Conservation (phyloP, 2,329 filamentous ascomycete genomes). For the Kalmusia sp. region DNA sequence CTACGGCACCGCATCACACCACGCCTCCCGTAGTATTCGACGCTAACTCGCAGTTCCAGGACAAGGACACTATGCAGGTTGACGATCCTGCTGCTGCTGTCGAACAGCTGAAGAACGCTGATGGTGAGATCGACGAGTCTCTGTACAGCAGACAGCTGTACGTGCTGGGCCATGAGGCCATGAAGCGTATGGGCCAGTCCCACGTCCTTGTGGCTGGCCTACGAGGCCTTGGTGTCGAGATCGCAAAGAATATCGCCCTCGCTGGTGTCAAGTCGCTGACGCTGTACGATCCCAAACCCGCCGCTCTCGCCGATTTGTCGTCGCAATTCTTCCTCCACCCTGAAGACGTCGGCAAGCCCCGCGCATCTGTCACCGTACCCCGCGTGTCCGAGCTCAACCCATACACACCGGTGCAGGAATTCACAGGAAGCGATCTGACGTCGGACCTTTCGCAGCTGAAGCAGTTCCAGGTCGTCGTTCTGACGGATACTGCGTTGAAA, state of each 20-base stretch:
- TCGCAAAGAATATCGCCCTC: constrained; percentile 97
- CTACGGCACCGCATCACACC: constrained; percentile 15
- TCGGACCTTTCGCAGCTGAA: constrained; percentile 82
- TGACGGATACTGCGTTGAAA: constrained; percentile 82
- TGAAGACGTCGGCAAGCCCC: constrained; percentile 89
- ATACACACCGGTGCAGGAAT: constrained; percentile 89
- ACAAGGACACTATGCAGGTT: constrained; percentile 67
- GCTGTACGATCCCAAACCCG: constrained; percentile 86
- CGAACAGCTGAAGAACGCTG: constrained; percentile 63
- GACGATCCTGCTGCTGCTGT: constrained; percentile 65
- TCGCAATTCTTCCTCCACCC: constrained; percentile 95
- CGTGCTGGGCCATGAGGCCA: constrained; percentile 79
- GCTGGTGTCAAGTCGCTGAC: constrained; percentile 98
- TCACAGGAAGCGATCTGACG: constrained; percentile 68
- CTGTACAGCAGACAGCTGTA: constrained; percentile 74
- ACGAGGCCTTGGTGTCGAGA: constrained; percentile 94
- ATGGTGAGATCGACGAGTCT: constrained; percentile 72
- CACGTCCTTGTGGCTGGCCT: constrained; percentile 92
- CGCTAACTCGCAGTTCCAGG: constrained; percentile 15
- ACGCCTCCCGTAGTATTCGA: neutral
- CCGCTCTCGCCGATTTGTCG: constrained; percentile 86
- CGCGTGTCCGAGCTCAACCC: constrained; percentile 94
- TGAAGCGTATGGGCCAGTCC: constrained; percentile 98
- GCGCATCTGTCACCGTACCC: constrained; percentile 85
- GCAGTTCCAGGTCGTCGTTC: constrained; percentile 89